Base-by-base conservation (phyloP, 2,329 filamentous ascomycete species). In the Colletotrichum coccodes region DNA sequence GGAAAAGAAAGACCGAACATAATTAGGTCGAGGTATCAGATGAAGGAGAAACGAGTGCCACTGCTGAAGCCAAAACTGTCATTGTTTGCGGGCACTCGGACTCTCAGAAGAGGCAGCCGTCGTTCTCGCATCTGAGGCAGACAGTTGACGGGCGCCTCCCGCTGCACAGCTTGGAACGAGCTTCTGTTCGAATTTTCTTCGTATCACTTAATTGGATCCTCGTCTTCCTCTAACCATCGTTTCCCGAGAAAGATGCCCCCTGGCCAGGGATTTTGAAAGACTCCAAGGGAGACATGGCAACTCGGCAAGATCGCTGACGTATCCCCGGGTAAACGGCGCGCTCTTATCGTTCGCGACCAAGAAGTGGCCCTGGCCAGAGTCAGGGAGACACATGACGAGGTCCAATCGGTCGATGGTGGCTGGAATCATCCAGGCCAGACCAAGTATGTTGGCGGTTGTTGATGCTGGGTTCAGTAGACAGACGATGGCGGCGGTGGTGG, bases 21-120 rank as follows among this genome's bases (percentile, higher is more conserved):
- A 38, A 44, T 57, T 64, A 46, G 60, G 46, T 52, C 30, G 3
- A 18, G 40, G 54, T 23, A 56, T 64, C 54, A 42, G 65, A 68
- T 54, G 65, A 68, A 68, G 56, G 32, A 57, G 65, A 68, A 68
- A 68, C 65, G 36, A 65, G 56, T 40, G 34, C 42, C 54, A 40
- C 28, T 60, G 54, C 61, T 65, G 40, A 60, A 56, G 49, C 65
- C 61, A 59, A 65, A 68, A 68, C 61, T 50, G 38, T 30, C 47
- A 54, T 34, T 65, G 61, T 68, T 65, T 65, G 61, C 54, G 54
- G n/a, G 40, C 26, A 65, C 49, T 65, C 56, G 61, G 61, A 18
- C 47, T 59, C 12, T 18, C 26, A 34, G 23, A 12, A 56, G 28
- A 62, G 49, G 49, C 40, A 26, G 40, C 40, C 34, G 32, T 60